Conservation (phyloP, 495 filamentous ascomycete species). For the Penicillium egyptiacum region DNA sequence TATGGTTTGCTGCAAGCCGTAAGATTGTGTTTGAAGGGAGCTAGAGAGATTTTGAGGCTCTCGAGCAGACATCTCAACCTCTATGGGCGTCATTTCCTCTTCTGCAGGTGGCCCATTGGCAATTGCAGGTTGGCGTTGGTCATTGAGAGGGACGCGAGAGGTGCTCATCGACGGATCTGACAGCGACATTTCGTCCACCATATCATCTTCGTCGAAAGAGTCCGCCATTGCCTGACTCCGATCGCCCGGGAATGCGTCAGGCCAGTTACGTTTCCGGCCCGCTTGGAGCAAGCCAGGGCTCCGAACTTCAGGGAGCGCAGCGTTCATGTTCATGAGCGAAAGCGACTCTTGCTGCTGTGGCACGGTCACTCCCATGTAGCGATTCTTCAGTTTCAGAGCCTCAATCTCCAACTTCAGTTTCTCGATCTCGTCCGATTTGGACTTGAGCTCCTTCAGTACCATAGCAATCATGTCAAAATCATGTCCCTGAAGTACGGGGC, state of each 20-base stretch:
- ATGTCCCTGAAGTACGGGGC: constrained; percentile 14
- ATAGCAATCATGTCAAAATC: constrained; percentile 47
- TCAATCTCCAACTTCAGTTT: constrained; percentile 48
- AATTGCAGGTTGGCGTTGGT: constrained; percentile 9
- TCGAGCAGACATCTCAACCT: constrained; percentile 13
- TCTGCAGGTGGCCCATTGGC: not conserved
- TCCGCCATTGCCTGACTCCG: constrained; percentile 34
- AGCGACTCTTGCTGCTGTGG: constrained; percentile 21
- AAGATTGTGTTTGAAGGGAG: not conserved
- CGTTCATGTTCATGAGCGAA: constrained; percentile 10
- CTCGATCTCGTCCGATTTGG: constrained; percentile 49
- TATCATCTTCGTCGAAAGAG: constrained; percentile 43
- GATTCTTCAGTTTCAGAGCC: constrained; percentile 44
- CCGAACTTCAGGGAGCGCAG: constrained; percentile 34
- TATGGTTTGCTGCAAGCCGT: constrained; percentile 18
- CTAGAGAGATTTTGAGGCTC: not conserved
- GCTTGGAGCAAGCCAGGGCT: constrained; percentile 43
- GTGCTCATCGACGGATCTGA: constrained; percentile 20
- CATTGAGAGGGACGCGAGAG: constrained; percentile 33
- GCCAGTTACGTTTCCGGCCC: constrained; percentile 40
- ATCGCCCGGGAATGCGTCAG: constrained; percentile 33
- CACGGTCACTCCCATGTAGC: constrained; percentile 33
- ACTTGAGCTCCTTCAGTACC: constrained; percentile 46
- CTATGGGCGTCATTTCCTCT: not conserved
- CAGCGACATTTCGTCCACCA: constrained; percentile 33